Evolutionary conservation across 1,284 basidiomycete species (phyloP), one percentile per base, ranked within the genome.

Genomic region (Austroboletus sp.): DNA sequence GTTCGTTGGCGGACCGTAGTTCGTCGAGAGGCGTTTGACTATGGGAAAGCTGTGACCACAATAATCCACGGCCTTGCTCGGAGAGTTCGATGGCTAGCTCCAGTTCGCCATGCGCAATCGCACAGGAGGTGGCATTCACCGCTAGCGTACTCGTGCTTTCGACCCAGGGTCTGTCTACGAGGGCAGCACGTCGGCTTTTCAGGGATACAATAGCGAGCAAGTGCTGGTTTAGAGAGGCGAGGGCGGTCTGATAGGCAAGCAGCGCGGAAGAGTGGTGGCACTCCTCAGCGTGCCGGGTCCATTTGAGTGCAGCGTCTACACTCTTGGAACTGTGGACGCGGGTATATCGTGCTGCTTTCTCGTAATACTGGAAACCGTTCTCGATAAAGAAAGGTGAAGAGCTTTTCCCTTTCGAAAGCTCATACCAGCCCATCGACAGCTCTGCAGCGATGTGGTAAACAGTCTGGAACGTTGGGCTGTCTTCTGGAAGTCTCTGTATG

Each of bases 1-100:
- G 40, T 0, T 49, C 52, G 21, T 55, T 27, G 5, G 46, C 13
- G 1, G 42, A 53, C 8, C 56, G 55, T 8, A 60, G 36, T 1
- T 27, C 47, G 1, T 63, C 56, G 1, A 60, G 48, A 3, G 61
- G 51, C 5, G 53, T 60, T 19, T 48, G 55, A 25, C 46, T 59
- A 26, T 56, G 60, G 3, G 61, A 51, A 39, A 60, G 32, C n/a
- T 60, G 58, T 1, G 61, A 58, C 58, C 58, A 60, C 30, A 60
- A 19, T 6, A 64, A 35, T 8, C 61, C 61, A 3, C 57, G 58
- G 2, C 61, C 58, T 31, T 64, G 57, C 27, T 64, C 58, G 9
- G 60, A 60, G 27, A 60, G 48, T n/a, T 60, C 60, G 6, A 62
- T 46, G 2, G 60, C 58, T 17, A 60, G 23, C 26, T 15, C 27